phyloP scores from a whole-genome alignment of 2,329 filamentous ascomycete genomes.

The Aureobasidium musti region DNA sequence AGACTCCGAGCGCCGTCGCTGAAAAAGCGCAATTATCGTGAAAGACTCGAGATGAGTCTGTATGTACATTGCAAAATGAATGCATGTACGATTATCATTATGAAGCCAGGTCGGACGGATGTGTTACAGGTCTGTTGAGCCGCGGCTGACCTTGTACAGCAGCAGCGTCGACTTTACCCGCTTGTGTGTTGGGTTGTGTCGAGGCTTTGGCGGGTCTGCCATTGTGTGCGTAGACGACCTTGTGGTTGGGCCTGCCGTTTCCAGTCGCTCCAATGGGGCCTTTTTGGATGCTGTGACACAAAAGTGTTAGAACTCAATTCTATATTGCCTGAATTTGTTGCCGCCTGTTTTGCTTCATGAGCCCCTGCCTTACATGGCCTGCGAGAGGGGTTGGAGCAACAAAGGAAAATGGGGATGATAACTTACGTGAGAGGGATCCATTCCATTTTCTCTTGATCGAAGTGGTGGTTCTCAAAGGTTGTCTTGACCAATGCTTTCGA shows the following conservation, averaged over 20 bases:
- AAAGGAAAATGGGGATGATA: neutral
- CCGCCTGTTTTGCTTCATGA: neutral
- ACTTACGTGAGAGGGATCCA: slow-evolving; percentile 38
- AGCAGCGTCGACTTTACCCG: neutral
- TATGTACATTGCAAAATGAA: neutral
- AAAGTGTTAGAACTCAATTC: neutral
- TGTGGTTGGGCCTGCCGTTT: slow-evolving; percentile 5
- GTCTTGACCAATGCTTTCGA: slow-evolving; percentile 51
- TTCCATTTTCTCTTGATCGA: slow-evolving; percentile 41
- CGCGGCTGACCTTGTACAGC: neutral
- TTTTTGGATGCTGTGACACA: neutral
- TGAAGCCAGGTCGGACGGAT: neutral
- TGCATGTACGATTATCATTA: neutral
- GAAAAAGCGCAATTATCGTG: neutral
- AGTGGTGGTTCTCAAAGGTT: slow-evolving; percentile 49
- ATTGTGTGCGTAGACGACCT: slow-evolving; percentile 20
- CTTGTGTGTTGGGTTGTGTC: neutral
- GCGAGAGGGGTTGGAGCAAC: neutral
- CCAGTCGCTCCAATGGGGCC: neutral
- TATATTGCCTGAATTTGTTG: slow-evolving; percentile 9
- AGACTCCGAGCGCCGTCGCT: slow-evolving; percentile 5
- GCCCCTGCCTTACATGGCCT: slow-evolving; percentile 24
- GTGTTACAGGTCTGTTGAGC: slow-evolving; percentile 8
- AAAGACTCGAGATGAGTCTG: neutral
- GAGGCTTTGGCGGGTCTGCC: slow-evolving; percentile 6